Conservation (phyloP, 257 asterid species). For the Thymus mandschuricus region DNA sequence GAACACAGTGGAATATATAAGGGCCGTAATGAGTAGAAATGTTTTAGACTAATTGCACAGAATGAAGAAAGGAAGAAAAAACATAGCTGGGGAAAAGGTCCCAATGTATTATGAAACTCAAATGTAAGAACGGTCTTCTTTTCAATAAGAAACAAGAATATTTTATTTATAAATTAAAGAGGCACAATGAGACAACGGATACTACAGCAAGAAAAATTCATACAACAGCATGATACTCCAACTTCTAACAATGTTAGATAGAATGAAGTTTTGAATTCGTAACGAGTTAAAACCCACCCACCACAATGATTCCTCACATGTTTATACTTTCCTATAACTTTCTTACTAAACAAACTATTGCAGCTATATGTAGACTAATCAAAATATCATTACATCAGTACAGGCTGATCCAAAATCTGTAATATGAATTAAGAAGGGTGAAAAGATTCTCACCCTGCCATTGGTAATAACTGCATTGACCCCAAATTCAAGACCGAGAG, state of each 20-base stretch:
- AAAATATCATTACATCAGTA: conserved; percentile 12
- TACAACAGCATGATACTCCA: not conserved
- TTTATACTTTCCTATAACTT: not conserved
- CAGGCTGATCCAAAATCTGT: conserved; percentile 14
- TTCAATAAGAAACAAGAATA: not conserved
- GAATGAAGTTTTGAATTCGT: not conserved
- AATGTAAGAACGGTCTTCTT: not conserved
- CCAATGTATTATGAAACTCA: not conserved
- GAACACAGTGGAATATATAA: conserved; percentile 33
- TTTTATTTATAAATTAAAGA: not conserved
- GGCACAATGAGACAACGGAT: not conserved
- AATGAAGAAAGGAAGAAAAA: not conserved
- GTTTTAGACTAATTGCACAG: conserved; percentile 10
- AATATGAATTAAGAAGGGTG: conserved; percentile 28
- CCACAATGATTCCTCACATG: conserved; percentile 7
- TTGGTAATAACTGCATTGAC: conserved; percentile 88
- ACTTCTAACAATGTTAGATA: not conserved
- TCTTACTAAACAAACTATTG: not conserved
- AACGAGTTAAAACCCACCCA: not conserved
- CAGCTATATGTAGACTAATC: conserved; percentile 15
- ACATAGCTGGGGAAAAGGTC: not conserved
- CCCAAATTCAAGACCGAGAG: conserved; percentile 70
- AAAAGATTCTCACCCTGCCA: conserved; percentile 82
- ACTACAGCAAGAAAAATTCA: not conserved
- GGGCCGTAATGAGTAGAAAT: conserved; percentile 21